phyloP scores from a whole-genome alignment of 2,329 filamentous ascomycete genomes.

The Tolypocladium paradoxum region DNA sequence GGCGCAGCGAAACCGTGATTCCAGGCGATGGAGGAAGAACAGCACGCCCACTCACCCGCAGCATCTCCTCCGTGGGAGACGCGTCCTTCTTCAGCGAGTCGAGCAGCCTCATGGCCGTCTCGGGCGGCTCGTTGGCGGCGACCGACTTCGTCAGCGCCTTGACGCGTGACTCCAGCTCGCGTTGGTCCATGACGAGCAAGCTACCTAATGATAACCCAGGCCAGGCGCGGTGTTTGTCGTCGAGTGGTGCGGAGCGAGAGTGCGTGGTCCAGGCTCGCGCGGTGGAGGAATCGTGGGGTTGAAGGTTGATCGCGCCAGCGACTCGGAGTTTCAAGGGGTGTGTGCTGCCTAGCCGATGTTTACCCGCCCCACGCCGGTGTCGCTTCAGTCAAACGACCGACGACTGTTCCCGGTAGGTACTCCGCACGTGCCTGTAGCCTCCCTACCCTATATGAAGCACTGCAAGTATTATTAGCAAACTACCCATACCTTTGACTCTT shows the following conservation, averaged over 20 bases:
- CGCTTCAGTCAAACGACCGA: too few species aligned
- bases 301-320: neutral
- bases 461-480: too few species aligned
- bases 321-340: slow-evolving; percentile 2
- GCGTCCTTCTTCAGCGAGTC: slow-evolving; percentile 71
- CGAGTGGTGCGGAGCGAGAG: neutral
- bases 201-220: neutral
- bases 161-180: slow-evolving; percentile 68
- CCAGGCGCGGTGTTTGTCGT: neutral
- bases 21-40: neutral
- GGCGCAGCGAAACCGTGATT: neutral
- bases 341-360: too few species aligned
- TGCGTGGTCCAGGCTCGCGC: neutral
- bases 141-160: slow-evolving; percentile 74
- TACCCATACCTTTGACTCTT: too few species aligned
- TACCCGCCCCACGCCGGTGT: slow-evolving; percentile 2
- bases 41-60: slow-evolving; percentile 51
- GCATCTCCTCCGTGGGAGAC: slow-evolving; percentile 75
- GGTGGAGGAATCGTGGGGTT: neutral
- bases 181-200: slow-evolving; percentile 54
- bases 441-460: too few species aligned
- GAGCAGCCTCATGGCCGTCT: slow-evolving; percentile 63
- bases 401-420: too few species aligned
- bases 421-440: too few species aligned
- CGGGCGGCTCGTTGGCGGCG: slow-evolving; percentile 59